phyloP scores from a whole-genome alignment of 768 basidiomycete species.

The Gymnopilus dilepis region DNA sequence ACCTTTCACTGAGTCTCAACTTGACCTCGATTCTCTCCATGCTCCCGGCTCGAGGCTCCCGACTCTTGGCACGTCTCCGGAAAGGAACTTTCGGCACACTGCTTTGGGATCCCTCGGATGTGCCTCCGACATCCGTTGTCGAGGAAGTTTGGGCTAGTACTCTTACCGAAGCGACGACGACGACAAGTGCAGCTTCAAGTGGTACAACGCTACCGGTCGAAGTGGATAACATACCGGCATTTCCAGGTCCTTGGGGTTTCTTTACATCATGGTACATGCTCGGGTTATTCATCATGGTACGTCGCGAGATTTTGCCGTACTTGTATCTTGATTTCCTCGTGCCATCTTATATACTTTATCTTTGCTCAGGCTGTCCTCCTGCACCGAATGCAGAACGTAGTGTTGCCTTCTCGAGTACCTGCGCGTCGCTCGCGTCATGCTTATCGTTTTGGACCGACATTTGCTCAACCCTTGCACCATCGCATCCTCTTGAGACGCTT shows the following conservation, averaged over 20 bases:
- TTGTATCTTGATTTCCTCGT: constrained; percentile 1
- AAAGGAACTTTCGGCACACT: constrained; percentile 15
- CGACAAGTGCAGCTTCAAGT: not conserved
- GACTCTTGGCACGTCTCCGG: constrained; percentile 25
- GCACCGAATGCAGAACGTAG: constrained; percentile 79
- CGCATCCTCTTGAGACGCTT: constrained; percentile 28
- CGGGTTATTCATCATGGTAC: constrained; percentile 69
- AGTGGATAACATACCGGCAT: constrained; percentile 18
- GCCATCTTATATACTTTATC: not conserved
- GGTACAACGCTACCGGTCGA: not conserved
- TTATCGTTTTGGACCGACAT: constrained; percentile 28
- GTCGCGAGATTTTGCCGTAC: constrained; percentile 19
- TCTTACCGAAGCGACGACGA: not conserved
- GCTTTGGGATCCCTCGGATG: constrained; percentile 13
- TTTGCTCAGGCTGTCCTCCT: constrained; percentile 63
- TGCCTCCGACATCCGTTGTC: constrained; percentile 17
- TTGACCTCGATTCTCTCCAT: constrained; percentile 49
- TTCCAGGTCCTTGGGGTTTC: constrained; percentile 74
- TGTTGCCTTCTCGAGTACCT: constrained; percentile 63
- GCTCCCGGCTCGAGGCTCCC: constrained; percentile 25
- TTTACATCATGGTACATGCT: constrained; percentile 76
- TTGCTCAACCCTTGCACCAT: constrained; percentile 22
- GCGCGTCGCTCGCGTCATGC: constrained; percentile 32
- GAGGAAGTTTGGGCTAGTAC: constrained; percentile 17
- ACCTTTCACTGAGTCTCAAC: constrained; percentile 57